Conservation (phyloP, 345 rosid genomes). For the Arabidopsis suecica region DNA sequence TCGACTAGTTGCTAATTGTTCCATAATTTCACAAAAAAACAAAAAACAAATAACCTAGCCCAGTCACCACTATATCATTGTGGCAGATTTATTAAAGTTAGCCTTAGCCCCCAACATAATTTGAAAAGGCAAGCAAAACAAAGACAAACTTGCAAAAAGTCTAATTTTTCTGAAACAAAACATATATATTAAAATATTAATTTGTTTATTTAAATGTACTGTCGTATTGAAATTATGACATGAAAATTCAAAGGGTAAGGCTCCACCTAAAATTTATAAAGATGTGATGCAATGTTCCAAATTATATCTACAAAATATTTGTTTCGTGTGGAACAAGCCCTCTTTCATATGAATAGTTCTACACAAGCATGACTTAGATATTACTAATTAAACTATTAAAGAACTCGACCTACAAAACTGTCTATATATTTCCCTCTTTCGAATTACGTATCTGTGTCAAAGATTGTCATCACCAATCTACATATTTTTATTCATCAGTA, state of each 20-base stretch:
- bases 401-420: slow-evolving; percentile 8
- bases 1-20: background rate
- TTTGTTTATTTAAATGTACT: background rate
- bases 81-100: background rate
- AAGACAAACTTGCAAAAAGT: slow-evolving; percentile 1
- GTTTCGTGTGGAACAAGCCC: slow-evolving; percentile 40
- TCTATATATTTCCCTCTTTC: slow-evolving; percentile 37
- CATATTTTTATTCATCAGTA: slow-evolving; percentile 12
- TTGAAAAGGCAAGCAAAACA: slow-evolving; percentile 23
- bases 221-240: slow-evolving; percentile 33
- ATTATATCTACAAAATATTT: slow-evolving; percentile 12
- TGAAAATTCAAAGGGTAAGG: slow-evolving; percentile 34
- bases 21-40: background rate
- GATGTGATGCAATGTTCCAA: slow-evolving; percentile 26
- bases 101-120: background rate
- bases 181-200: background rate
- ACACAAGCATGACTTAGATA: slow-evolving; percentile 14
- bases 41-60: slow-evolving; percentile 5
- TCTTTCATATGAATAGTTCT: slow-evolving; percentile 33
- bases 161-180: background rate
- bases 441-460: slow-evolving; percentile 29
- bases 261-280: slow-evolving; percentile 39
- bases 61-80: background rate
- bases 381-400: background rate
- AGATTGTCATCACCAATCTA: slow-evolving; percentile 35